Evolutionary conservation across 2,329 filamentous ascomycete species (phyloP).

Genomic region (Hypoxylon sp.): DNA sequence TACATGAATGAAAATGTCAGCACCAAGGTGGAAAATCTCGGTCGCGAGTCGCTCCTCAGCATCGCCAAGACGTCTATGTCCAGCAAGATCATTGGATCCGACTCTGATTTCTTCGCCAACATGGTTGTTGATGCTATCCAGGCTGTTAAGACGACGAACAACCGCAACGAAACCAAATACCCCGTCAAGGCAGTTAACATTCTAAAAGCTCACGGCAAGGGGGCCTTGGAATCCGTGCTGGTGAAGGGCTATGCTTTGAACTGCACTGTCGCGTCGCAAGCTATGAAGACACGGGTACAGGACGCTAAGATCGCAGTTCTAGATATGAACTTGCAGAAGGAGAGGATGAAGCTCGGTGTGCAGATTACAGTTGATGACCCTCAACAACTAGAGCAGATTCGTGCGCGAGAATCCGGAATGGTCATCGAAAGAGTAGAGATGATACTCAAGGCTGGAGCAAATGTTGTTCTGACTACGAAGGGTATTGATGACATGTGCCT

Average conservation of each 20-base stretch:
- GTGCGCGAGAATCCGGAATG: slow-evolving; percentile 91
- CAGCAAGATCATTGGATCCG: slow-evolving; percentile 96
- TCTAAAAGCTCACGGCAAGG: slow-evolving; percentile 97
- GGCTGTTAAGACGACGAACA: slow-evolving; percentile 93
- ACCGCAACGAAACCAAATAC: slow-evolving; percentile 91
- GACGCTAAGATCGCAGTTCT: slow-evolving; percentile 97
- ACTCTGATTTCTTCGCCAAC: slow-evolving; percentile 96
- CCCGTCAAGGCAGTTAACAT: slow-evolving; percentile 99
- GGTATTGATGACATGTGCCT: slow-evolving; percentile 96
- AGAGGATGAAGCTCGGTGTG: slow-evolving; percentile 98
- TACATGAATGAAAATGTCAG: slow-evolving; percentile 99
- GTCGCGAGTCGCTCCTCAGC: slow-evolving; percentile 88
- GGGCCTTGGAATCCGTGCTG: slow-evolving; percentile 84
- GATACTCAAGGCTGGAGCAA: slow-evolving; percentile 97
- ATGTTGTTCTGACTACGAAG: slow-evolving; percentile 96
- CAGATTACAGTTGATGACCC: slow-evolving; percentile 99
- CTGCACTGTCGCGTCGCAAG: slow-evolving; percentile 98
- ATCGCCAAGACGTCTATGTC: slow-evolving; percentile 99
- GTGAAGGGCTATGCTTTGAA: slow-evolving; percentile 98
- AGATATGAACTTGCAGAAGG: slow-evolving; percentile 99
- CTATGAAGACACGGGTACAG: slow-evolving; percentile 91
- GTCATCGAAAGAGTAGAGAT: slow-evolving; percentile 94
- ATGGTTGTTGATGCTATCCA: slow-evolving; percentile 98
- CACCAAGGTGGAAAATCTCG: slow-evolving; percentile 92
- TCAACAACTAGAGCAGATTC: slow-evolving; percentile 96